phyloP scores from a whole-genome alignment of 2,329 filamentous ascomycete genomes.

The Fusarium sp. region DNA sequence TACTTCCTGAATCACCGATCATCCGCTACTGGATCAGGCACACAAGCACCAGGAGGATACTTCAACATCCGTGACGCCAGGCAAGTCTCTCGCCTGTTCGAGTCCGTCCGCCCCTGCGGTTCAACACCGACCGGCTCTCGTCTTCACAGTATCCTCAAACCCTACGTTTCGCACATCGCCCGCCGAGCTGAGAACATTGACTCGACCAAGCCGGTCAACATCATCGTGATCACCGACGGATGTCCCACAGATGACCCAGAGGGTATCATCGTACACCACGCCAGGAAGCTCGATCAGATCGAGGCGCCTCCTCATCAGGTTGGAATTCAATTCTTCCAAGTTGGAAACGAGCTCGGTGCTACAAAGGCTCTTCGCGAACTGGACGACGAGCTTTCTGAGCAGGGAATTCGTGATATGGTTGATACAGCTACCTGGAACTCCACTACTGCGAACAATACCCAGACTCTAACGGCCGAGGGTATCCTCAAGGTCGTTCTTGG shows the following conservation, averaged over 20 bases:
- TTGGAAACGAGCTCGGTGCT: constrained; percentile 78
- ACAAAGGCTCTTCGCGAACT: constrained; percentile 74
- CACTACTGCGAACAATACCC: constrained; percentile 54
- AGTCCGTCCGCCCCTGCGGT: constrained; percentile 70
- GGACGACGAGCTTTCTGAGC: constrained; percentile 74
- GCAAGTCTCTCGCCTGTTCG: constrained; percentile 77
- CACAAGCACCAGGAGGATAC: constrained; percentile 66
- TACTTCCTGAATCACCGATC: constrained; percentile 84
- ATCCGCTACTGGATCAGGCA: constrained; percentile 50
- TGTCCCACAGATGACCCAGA: constrained; percentile 83
- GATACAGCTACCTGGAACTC: constrained; percentile 84
- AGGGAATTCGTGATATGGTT: constrained; percentile 83
- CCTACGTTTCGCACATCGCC: constrained; percentile 68
- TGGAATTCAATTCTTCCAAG: constrained; percentile 96
- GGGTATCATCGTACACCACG: constrained; percentile 72
- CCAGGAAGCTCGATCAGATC: constrained; percentile 75
- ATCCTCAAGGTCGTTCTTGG: constrained; percentile 88
- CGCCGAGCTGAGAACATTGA: constrained; percentile 54
- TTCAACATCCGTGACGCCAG: constrained; percentile 69
- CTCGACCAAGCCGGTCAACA: constrained; percentile 80
- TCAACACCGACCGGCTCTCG: constrained; percentile 80
- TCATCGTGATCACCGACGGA: constrained; percentile 95
- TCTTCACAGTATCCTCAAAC: constrained; percentile 76
- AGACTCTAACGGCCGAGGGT: constrained; percentile 70
- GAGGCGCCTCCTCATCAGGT: constrained; percentile 83